Evolutionary conservation across 768 basidiomycete species (phyloP).

Genomic region (Auricularia auricula-judae): DNA sequence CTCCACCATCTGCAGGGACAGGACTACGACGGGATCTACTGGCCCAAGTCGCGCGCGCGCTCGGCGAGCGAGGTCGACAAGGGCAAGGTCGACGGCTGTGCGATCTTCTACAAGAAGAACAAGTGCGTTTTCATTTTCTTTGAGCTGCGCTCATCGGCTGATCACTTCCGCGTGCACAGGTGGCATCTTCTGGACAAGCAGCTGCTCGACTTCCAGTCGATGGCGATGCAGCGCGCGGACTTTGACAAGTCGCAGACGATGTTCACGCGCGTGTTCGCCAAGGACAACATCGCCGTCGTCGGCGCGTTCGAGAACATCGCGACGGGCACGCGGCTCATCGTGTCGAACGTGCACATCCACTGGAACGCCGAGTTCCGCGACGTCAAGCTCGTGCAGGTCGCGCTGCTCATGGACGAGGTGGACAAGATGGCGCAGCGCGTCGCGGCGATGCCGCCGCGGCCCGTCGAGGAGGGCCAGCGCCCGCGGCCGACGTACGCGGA

Average conservation of each 20-base stretch:
- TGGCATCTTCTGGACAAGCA: slow-evolving; percentile 91
- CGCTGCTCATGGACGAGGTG: slow-evolving; percentile 82
- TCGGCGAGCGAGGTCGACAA: slow-evolving; percentile 85
- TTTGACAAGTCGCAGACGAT: slow-evolving; percentile 98
- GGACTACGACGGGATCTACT: slow-evolving; percentile 86
- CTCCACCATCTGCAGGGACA: slow-evolving; percentile 54
- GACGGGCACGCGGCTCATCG: slow-evolving; percentile 78
- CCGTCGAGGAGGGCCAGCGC: slow-evolving; percentile 3
- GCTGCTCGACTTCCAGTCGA: slow-evolving; percentile 83
- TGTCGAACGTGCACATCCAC: slow-evolving; percentile 84
- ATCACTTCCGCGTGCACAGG: slow-evolving; percentile 26
- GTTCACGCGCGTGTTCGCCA: slow-evolving; percentile 96
- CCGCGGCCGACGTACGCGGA: slow-evolving; percentile 57
- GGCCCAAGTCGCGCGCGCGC: slow-evolving; percentile 86
- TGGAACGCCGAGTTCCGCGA: slow-evolving; percentile 92
- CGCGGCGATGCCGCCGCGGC: slow-evolving; percentile 64
- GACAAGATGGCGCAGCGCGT: slow-evolving; percentile 83
- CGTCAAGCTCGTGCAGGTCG: slow-evolving; percentile 96
- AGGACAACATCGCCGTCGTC: slow-evolving; percentile 87
- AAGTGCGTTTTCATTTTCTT: slow-evolving; percentile 34
- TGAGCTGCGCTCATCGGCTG: background rate
- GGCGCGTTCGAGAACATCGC: slow-evolving; percentile 77
- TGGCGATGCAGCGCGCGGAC: slow-evolving; percentile 86
- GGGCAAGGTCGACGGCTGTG: slow-evolving; percentile 89
- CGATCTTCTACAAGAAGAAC: slow-evolving; percentile 84